Evolutionary conservation across 2,329 filamentous ascomycete genomes (phyloP), one percentile per base, ranked within the genome.

Genomic region (Myriosclerotinia duriaeana): DNA sequence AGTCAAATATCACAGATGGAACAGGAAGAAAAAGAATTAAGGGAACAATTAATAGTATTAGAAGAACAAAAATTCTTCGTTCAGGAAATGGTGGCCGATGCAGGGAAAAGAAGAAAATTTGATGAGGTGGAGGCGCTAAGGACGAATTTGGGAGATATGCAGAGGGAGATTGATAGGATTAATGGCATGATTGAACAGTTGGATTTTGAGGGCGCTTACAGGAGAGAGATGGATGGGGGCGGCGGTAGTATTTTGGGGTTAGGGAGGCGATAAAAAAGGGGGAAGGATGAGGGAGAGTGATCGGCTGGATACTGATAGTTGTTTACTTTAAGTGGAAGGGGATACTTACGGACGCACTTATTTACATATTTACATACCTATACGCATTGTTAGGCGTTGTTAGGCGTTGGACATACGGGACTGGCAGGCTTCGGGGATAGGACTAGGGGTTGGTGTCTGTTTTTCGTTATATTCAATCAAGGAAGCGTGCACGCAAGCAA

Each of bases 21-120:
- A 76, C 82, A 83, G 0, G 88, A 91, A 74, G 89, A 91, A 75
- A 90, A 89, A 72, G 81, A 86, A n/a, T 77, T 91, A 1, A 82
- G 86, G 36, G 88, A 91, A 69, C 79, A 85, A 12, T 75, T 91
- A 14, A 90, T 91, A 50, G 84, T 91, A 2, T 78, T 91, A 0
- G 88, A 91, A 74, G 89, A 91, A 74, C 89, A 91, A 74, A 87
- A 87, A 72, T 91, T 91, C 75, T 83, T 91, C 72, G 88, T 91
- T 0, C 83, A 82, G 2, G 87, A 89, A 72, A 91, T 91, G 88
- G 84, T 91, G 36, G 84, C 83, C 0, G 85, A 89, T 73, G 89
- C 89, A 3, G 88, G 87, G 60, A 87, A 85, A 72, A 82, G 86
- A 67, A 81, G 89, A 42, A 86, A 85, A 69, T 91, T 90, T 69